Base-by-base conservation (phyloP, 192 early-diverging fungal species). In the Coemansia sp. region DNA sequence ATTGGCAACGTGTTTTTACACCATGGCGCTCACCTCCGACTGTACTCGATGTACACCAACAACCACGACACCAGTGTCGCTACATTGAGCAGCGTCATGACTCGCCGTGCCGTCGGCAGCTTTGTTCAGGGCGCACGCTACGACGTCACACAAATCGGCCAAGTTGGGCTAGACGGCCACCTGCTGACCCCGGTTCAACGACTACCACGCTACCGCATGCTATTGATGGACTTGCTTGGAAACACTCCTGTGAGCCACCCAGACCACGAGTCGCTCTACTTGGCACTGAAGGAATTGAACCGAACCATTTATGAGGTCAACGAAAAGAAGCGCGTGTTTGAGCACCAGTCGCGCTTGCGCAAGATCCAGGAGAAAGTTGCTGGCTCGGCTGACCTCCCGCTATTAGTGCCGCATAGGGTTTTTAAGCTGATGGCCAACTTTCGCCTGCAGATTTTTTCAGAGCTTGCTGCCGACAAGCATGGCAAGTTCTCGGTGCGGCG, bases 121-220 rank as follows among this genome's bases (percentile, higher is more conserved):
- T 82, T 82, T 68, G 77, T 66, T 38, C 83, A 58, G 50, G 56
- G 40, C 40, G 76, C 63, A 31, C 74, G 62, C 62, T 73, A 74
- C 35, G 84, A 85, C 63, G 83, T 85, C 57, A 86, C 76, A 48
- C 93, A 80, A 36, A 70, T 94, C 58, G 82, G 84, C 28, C 94
- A 95, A 71, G 85, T 95, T 63, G 89, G 83, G 36, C 86, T 97
- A 9, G 89, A 93, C 61, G 87, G 91, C 7, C 95, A 90, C 71
- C 73, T 97, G 53, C 85, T 98, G 21, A 84, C 96, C 7, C 97
- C 97, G 1, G 86, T 99, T 26, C 97, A 99, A 74, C 88, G 97
- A 5, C 86, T 99, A 38, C 95, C 95, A 13, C 85, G 95, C 77
- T 99, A 98, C 76, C 90, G 90, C 21, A 79, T 99, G 43, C 83